Evolutionary conservation across 257 asterid species (phyloP), one percentile per base, ranked within the genome.

Genomic region (Ocimum tenuiflorum): DNA sequence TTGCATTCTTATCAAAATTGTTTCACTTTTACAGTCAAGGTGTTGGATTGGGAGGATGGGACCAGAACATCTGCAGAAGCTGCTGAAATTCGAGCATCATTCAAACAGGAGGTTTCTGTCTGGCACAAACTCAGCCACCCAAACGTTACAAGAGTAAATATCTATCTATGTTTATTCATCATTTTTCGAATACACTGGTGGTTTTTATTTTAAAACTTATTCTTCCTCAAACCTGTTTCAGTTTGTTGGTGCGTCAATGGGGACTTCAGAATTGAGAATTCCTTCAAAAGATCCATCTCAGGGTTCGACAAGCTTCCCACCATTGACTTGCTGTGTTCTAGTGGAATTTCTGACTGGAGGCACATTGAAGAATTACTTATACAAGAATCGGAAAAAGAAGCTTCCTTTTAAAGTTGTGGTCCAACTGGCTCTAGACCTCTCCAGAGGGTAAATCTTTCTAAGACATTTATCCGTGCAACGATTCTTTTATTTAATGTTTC

Each of bases 41-140:
- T 91, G 19, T 77, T 91, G 81, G 95, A 91, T 66, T 91, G 96
- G 97, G 96, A 84, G 68, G 95, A 91, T 77, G 95, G 94, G 67
- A 82, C 80, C 71, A 75, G 84, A 35, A 86, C 92, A 2, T 79
- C 75, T 58, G 84, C 85, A 10, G 96, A 88, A 67, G 85, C 91
- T 51, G 85, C 89, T 14, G 79, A 86, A 41, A 77, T 86, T 63
- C 84, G 96, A 41, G 82, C 96, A 35, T 80, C 96, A 3, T 91
- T 91, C 65, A 82, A 72, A 65, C 92, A 88, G 45, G 97, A 88
- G 74, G 97, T 88, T 50, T 73, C 97, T 6, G 95, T 90, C 6
- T 90, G 97, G 97, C 91, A 88, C 64, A 75, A 84, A 78, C 97
- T 91, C 29, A 95, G 83, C 68, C 92, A 91, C 72, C 94, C 94